Evolutionary conservation across 2,329 filamentous ascomycete species (phyloP), one percentile per base, ranked within the genome.

Genomic region (Alternaria triticimaculans): DNA sequence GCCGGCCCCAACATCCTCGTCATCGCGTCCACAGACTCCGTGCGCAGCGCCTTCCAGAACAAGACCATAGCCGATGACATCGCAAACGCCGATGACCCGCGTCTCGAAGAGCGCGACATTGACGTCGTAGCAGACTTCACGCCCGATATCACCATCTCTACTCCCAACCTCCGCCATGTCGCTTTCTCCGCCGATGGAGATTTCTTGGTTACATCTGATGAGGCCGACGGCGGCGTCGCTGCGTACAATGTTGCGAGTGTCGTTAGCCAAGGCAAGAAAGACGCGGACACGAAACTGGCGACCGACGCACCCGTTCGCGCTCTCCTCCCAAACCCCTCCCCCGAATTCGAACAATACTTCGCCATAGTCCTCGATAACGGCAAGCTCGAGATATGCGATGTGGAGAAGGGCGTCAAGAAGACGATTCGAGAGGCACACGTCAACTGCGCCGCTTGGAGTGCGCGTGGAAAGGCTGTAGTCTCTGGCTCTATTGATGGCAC

Each of bases 151-250:
- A 90, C 86, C 63, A 86, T 98, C 7, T 84, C 89, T 2, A 86
- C 96, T 73, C 88, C 92, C 74, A 89, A 91, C 71, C 87, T 97
- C 58, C 96, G 93, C 11, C 96, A 99, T 78, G 85, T 99, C 20
- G 89, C 90, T 15, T 99, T 99, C 78, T 95, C 93, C 1, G 88
- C 92, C n/a, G 92, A 96, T 73, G 96, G 97, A 77, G 89, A 88
- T 71, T 93, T 91, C 71, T 84, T 99, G 64, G 87, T 97, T 37
- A 84, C 97, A 25, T 93, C 93, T 11, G 92, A 93, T 3, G 92
- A 97, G 80, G 84, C 87, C 58, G 92, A 92, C 11, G 92, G 93
- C 33, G 93, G 94, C 5, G 82, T 99, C 65, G 91, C 92, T 5
- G 90, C 97, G 3, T 98, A 69, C 53, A 65, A 97, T 75, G 89